phyloP scores from a whole-genome alignment of 2,329 filamentous ascomycete species.

The Botrytis cinerea region DNA sequence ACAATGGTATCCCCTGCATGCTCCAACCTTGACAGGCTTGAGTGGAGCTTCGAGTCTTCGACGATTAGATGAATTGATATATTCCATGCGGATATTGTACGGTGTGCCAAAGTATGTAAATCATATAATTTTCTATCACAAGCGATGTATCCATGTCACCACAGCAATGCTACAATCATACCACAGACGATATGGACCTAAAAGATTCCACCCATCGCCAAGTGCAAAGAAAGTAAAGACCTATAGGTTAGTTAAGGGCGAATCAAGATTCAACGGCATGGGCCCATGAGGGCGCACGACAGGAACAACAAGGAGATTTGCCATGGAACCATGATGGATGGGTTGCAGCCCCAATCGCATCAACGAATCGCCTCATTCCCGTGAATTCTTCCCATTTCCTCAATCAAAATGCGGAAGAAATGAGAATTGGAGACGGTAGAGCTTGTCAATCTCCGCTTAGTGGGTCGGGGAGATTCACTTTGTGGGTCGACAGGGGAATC shows the following conservation, averaged over 20 bases:
- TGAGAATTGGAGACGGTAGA: slow-evolving; percentile 3
- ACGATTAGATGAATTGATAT: neutral
- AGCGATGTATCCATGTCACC: neutral
- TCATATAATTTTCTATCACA: neutral
- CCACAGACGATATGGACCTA: neutral
- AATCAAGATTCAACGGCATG: neutral
- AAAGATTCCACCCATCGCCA: neutral
- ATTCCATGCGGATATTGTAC: neutral
- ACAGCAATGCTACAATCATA: neutral
- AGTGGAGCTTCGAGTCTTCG: neutral
- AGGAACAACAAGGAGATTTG: neutral
- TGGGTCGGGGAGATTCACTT: slow-evolving; percentile 17
- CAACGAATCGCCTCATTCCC: neutral
- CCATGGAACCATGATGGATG: neutral
- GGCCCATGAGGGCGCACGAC: neutral
- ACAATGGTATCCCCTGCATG: neutral
- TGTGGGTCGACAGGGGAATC: slow-evolving; percentile 8
- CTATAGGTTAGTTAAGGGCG: neutral
- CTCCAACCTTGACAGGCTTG: neutral
- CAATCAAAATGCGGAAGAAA: neutral
- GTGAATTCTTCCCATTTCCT: neutral
- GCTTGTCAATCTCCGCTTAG: slow-evolving; percentile 16
- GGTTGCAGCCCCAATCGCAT: neutral
- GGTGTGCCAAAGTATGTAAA: neutral
- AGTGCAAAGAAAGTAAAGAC: neutral